Conservation (phyloP, 2,329 filamentous ascomycete species). For the Alternaria panax region DNA sequence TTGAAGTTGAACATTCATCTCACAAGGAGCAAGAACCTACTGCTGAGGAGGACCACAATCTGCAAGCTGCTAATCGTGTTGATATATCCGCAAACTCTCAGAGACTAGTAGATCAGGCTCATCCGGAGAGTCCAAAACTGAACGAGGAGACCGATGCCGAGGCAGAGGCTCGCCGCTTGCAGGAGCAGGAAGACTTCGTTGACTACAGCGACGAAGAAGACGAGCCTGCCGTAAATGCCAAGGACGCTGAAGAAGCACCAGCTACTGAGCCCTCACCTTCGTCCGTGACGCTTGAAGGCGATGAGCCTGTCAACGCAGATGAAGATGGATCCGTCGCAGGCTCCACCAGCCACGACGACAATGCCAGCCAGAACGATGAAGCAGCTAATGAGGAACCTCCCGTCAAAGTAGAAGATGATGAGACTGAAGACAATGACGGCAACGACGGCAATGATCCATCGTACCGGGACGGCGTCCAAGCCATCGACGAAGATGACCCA, state of each 20-base stretch:
- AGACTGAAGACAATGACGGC: slow-evolving; percentile 20
- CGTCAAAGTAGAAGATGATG: slow-evolving; percentile 11
- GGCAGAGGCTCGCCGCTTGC: slow-evolving; percentile 22
- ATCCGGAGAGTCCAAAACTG: neutral
- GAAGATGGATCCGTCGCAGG: slow-evolving; percentile 7
- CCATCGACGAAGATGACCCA: slow-evolving; percentile 18
- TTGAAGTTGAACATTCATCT: neutral
- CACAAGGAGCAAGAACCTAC: slow-evolving; percentile 1
- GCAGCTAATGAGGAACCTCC: neutral
- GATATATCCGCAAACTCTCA: slow-evolving; percentile 1
- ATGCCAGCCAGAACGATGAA: slow-evolving; percentile 9
- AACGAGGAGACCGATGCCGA: slow-evolving; percentile 5
- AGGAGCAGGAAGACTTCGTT: slow-evolving; percentile 53
- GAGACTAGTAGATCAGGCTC: neutral
- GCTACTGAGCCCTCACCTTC: slow-evolving; percentile 31
- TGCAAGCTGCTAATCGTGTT: slow-evolving; percentile 2
- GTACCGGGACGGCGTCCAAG: slow-evolving; percentile 28
- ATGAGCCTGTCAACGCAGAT: slow-evolving; percentile 30
- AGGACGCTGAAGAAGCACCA: slow-evolving; percentile 14
- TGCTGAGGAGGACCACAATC: neutral
- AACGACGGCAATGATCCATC: slow-evolving; percentile 22
- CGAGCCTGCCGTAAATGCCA: slow-evolving; percentile 21
- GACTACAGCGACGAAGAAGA: slow-evolving; percentile 59
- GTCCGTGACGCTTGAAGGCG: slow-evolving; percentile 47
- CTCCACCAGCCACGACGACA: slow-evolving; percentile 3